Evolutionary conservation across 2,329 filamentous ascomycete species (phyloP).

Genomic region (Sporothrix humicola): DNA sequence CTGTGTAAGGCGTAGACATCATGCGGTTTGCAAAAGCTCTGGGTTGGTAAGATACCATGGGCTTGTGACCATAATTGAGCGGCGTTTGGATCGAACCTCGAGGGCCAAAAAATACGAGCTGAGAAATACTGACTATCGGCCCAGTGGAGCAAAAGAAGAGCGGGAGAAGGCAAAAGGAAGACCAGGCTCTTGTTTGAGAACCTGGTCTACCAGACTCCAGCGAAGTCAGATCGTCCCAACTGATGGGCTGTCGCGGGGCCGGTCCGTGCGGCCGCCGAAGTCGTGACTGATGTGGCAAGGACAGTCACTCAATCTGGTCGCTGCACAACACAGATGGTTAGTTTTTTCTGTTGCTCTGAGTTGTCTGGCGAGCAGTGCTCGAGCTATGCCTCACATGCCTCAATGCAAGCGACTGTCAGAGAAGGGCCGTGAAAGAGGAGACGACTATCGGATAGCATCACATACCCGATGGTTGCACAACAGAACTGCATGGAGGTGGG

Average conservation of each 20-base stretch:
- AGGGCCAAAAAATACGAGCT: not conserved
- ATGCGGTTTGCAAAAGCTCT: not conserved
- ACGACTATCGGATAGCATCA: constrained; percentile 6
- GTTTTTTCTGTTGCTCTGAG: no score
- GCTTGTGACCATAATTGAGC: constrained; percentile 10
- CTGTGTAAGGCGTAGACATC: not conserved
- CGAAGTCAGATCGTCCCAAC: not conserved
- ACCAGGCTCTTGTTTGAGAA: constrained; percentile 8
- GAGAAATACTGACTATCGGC: not conserved
- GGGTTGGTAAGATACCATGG: not conserved
- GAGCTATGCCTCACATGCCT: not conserved
- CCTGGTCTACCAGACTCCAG: constrained; percentile 12
- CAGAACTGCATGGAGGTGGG: not conserved
- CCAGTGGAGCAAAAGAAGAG: not conserved
- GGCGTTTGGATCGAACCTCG: not conserved
- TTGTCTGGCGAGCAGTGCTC: not conserved
- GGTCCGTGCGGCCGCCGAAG: constrained; percentile 5
- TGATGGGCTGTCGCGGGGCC: not conserved
- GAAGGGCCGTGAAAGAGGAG: not conserved
- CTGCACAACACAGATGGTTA: no score
- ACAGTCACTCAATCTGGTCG: not conserved
- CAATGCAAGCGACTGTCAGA: not conserved
- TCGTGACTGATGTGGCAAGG: not conserved
- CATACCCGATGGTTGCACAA: constrained; percentile 8
- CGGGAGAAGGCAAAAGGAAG: not conserved